Conservation (phyloP, 129 eudicot species). For the Erigeron canadensis region DNA sequence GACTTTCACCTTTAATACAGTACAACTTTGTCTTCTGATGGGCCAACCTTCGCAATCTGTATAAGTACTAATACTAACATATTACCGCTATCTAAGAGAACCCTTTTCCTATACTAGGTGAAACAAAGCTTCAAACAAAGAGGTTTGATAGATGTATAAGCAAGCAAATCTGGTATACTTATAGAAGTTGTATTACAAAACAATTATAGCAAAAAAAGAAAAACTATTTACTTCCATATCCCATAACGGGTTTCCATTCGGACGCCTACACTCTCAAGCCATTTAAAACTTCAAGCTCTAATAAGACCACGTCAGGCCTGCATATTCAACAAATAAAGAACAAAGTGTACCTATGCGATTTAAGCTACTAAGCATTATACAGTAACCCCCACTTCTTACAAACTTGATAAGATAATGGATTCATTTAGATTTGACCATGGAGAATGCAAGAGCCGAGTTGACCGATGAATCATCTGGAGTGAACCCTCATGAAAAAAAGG, state of each 20-base stretch:
- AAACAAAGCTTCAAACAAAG: no score
- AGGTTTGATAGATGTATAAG: background rate
- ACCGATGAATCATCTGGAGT: conserved; percentile 14
- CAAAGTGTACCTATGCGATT: conserved; percentile 24
- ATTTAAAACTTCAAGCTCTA: conserved; percentile 27
- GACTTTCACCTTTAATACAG: no score
- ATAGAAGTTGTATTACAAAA: conserved; percentile 18
- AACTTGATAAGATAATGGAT: background rate
- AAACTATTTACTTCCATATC: conserved; percentile 28
- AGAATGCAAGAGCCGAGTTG: conserved; percentile 24
- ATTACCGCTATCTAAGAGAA: no score
- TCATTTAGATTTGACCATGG: conserved; percentile 5
- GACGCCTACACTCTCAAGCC: conserved; percentile 1
- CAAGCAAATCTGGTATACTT: conserved; percentile 9
- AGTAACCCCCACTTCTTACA: conserved; percentile 17
- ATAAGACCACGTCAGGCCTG: conserved; percentile 4
- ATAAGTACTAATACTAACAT: no score
- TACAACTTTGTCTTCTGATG: no score
- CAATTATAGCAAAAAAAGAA: conserved; percentile 2
- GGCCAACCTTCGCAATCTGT: no score
- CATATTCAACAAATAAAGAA: conserved; percentile 40
- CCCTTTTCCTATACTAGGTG: background rate
- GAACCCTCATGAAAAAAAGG: background rate
- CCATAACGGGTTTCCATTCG: conserved; percentile 25
- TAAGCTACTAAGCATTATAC: conserved; percentile 27